Base-by-base conservation (phyloP, 352 stramenopile species). In the Pythium monospermum region DNA sequence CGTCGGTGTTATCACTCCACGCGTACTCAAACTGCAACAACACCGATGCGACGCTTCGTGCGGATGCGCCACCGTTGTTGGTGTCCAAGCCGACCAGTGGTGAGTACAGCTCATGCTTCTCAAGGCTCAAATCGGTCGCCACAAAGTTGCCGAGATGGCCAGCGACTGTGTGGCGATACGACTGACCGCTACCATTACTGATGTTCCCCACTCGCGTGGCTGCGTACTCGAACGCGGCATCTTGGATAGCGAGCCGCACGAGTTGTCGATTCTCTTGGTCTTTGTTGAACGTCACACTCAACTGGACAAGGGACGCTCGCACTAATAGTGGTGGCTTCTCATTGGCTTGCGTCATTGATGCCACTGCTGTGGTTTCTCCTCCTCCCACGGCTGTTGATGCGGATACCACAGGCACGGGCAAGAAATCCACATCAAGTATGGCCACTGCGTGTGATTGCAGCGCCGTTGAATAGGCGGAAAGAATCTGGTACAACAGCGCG, bases 231-330 rank as follows among this genome's bases (percentile, higher is more conserved):
- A 90, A 28, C 5, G 61, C 66, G 1, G 76, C 64, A 49, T 89
- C 65, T 26, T 70, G 76, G 44, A 90, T 71, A 6, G 78, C 64
- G 2, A 91, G 40, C 23, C 71, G 66, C 25, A 87, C 70, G 4
- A 93, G 59, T 36, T 85, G 79, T 19, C 83, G 80, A 36, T 85
- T 59, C 1, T 79, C 37, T 39, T 87, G 62, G 25, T 93, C 80
- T 57, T 93, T 93, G 55, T 93, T 93, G 46, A 93, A 86, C 13
- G 83, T 86, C 31, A 93, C 61, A 43, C 72, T 84, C 37, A 93
- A 73, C 37, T 90, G 66, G 6, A 89, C 76, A 4, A 93, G 49
- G 13, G 83, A 89, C 8, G 77, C 75, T 21, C 73, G 65, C 33
- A 87, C 40, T 16, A 83, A 27, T 4, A 80, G 44, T 16, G 58